phyloP scores from a whole-genome alignment of 2,329 filamentous ascomycete genomes.

The Calonectria pseudoreteaudii region DNA sequence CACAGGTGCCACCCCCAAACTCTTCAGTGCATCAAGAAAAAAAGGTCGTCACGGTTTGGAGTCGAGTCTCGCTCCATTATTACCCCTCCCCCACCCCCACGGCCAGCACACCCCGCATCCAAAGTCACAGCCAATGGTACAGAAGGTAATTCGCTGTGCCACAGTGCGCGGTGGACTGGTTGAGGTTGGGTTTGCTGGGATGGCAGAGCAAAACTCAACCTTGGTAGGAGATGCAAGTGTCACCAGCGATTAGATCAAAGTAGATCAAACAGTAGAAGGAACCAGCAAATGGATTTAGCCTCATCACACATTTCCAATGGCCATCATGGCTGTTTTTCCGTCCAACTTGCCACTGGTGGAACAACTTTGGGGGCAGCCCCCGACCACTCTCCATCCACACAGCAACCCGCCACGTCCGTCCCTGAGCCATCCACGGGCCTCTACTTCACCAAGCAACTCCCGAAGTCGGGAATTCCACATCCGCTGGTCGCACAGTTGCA shows the following conservation, averaged over 20 bases:
- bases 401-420: background rate
- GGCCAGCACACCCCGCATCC: constrained; percentile 6
- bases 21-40: background rate
- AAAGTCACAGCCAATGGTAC: constrained; percentile 7
- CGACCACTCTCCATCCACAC: constrained; percentile 26
- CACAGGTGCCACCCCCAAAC: constrained; percentile 3
- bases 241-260: background rate
- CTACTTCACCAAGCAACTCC: constrained; percentile 12
- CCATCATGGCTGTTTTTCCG: background rate
- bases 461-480: constrained; percentile 16
- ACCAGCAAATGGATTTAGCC: background rate
- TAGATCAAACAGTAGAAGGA: background rate
- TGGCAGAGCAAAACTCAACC: background rate
- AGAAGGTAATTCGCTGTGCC: background rate
- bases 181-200: background rate
- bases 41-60: background rate
- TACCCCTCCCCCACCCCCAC: constrained; percentile 32
- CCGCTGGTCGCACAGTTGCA: background rate
- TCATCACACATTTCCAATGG: background rate
- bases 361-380: constrained; percentile 40
- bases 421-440: background rate
- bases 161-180: constrained; percentile 7
- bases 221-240: background rate
- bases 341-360: constrained; percentile 31
- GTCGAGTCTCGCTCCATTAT: background rate